A percentile compares a stretch with the other conserved stretches of the same genome.
Conservation (phyloP, 2,329 filamentous ascomycete species). For the Elsinoe perseae region DNA sequence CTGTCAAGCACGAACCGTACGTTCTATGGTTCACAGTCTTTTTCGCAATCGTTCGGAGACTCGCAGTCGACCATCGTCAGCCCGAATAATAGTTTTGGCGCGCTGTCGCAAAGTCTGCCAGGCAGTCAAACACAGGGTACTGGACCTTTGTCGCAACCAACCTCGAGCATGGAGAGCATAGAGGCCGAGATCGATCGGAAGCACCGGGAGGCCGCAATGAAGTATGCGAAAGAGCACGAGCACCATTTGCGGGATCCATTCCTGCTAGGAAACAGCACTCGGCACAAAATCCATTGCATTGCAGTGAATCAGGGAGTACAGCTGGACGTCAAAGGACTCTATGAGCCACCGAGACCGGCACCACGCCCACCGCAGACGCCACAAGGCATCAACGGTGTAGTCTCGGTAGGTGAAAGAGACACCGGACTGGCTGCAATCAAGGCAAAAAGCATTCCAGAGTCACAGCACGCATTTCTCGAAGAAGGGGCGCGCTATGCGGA, state of each 20-base stretch:
- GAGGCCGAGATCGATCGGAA: slow-evolving; percentile 58
- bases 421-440: slow-evolving; percentile 24
- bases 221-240: slow-evolving; percentile 52
- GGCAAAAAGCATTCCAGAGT: slow-evolving; percentile 28
- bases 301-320: slow-evolving; percentile 51
- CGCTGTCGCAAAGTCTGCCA: slow-evolving; percentile 35
- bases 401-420: slow-evolving; percentile 21
- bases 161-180: slow-evolving; percentile 57
- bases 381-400: slow-evolving; percentile 25
- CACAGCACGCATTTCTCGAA: slow-evolving; percentile 56
- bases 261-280: slow-evolving; percentile 53
- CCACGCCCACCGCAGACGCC: slow-evolving; percentile 16
- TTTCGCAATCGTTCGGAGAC: slow-evolving; percentile 25
- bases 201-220: slow-evolving; percentile 58
- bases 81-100: slow-evolving; percentile 41
- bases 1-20: slow-evolving; percentile 56
- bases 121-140: slow-evolving; percentile 32
- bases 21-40: slow-evolving; percentile 18
- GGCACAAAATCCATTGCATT: slow-evolving; percentile 50
- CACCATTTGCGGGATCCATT: slow-evolving; percentile 70
- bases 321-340: slow-evolving; percentile 51
- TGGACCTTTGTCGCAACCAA: slow-evolving; percentile 43
- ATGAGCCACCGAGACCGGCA: slow-evolving; percentile 30
- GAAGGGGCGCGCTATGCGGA: slow-evolving; percentile 67
- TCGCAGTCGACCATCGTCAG: slow-evolving; percentile 29